Base-by-base conservation (phyloP, 164 flowering plant species). In the Houttuynia cordata region DNA sequence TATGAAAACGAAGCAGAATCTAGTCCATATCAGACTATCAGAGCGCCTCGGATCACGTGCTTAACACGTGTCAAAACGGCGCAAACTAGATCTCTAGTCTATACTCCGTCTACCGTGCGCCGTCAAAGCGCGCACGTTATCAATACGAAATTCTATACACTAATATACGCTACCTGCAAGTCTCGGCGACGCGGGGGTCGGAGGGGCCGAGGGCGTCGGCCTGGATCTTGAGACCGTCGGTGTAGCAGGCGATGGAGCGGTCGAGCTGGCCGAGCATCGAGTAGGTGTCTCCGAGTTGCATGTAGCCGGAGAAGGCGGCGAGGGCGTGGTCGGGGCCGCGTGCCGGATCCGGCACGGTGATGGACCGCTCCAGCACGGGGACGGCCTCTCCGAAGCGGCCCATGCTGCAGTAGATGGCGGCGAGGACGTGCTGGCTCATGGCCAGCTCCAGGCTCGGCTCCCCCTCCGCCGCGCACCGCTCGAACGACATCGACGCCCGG, bases 271-370 rank as follows among this genome's bases (percentile, higher is more conserved):
- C 99, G 0, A 94, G 80, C 99, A 91, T 90, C 50, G 96, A 88
- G 64, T 75, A 82, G 61, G 99, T 91, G 62, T 94, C 99, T 0
- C 99, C 99, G 2, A 94, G 74, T 78, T 94, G 99, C 99, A 94
- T 94, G 65, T 81, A 74, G 49, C 99, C 99, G 0, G 96, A 88
- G 66, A 94, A 94, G 25, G 81, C 84, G 0, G 97, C 99, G 3
- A 94, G 83, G 23, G 97, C 93, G 71, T 94, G 93, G 69, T 94
- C 96, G 57, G 89, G 68, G 2, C 97, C 99, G 24, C 79, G 68
- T 8, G 50, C 4, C 3, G 76, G 70, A 18, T 85, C 91, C 12
- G 95, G 91, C 18, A 91, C 88, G 68, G 40, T 37, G 57, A 94
- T 83, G 22, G 99, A 94, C 64, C 88, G 76, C 65, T 91, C 97